Base-by-base conservation (phyloP, 805 yeast species). In the Suhomyces emberorum region DNA sequence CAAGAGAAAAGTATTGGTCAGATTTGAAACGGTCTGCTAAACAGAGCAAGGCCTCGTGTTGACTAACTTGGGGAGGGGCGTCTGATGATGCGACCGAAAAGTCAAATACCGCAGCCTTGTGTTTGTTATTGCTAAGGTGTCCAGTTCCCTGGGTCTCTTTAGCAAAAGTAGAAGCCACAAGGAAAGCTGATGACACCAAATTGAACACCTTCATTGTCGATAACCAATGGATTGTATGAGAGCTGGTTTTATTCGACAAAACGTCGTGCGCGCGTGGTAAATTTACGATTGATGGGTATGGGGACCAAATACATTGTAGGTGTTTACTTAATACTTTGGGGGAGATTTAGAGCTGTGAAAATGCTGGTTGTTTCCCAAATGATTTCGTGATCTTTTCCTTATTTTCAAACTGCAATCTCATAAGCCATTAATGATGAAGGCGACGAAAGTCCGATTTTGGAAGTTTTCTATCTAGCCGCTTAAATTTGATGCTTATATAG, bases 1-100 rank as follows among this genome's bases (percentile, higher is more conserved):
- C 64, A 27, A 72, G 39, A 21, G 54, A 48, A 43, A 62, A 65
- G 40, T 54, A 52, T 15, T 59, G 61, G 15, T 70, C 60, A 16
- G 68, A 59, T 15, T 62, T 74, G 35, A 70, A 60, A 38, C 61
- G 64, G 44, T 72, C 76, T 25, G 76, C 70, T 42, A 74, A 61
- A 47, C 68, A 70, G 37, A 65, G 50, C 21, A 63, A 51, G 2
- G 75, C 69, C 33, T 65, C 67, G 17, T 51, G 27, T 16, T 34
- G 30, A 7, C 30, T 19, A 23, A 39, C 27, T 10, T 15, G 9
- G 12, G 41, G 33, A 14, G 30, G 34, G 19, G 20, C 22, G 28
- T 30, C 21, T 5, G 27, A 26, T 3, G 25, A 9, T 21, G 19
- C 18, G 14, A 32, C 12, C 29, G 32, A 24, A 32, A 44, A 32